Conservation (phyloP, 768 basidiomycete species). For the Boletales sp. region DNA sequence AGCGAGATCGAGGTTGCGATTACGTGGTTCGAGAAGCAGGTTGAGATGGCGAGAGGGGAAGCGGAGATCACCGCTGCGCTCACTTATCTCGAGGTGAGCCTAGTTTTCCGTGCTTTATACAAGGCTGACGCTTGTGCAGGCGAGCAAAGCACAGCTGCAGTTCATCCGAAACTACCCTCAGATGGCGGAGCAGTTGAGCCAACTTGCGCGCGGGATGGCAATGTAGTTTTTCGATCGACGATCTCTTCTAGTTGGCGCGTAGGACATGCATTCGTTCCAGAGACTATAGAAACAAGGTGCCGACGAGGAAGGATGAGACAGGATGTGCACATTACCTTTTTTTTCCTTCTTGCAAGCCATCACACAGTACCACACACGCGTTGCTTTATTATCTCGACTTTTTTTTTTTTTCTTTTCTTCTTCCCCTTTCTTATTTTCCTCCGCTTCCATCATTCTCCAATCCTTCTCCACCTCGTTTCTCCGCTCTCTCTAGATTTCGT, state of each 20-base stretch:
- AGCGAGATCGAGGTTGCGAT: constrained; percentile 84
- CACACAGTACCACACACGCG: not conserved
- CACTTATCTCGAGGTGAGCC: constrained; percentile 73
- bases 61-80: constrained; percentile 77
- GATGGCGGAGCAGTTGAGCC: constrained; percentile 66
- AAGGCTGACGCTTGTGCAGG: constrained; percentile 41
- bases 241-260: constrained; percentile 9
- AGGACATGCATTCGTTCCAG: constrained; percentile 1
- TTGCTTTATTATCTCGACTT: constrained; percentile 4
- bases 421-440: not conserved
- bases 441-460: not conserved
- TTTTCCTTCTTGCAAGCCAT: constrained; percentile 2
- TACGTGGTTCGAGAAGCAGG: constrained; percentile 80
- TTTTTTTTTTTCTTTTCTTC: not conserved
- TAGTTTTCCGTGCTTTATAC: not conserved
- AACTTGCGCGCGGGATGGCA: constrained; percentile 40
- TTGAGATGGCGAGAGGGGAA: constrained; percentile 85
- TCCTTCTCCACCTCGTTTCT: too few relatives aligned
- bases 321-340: not conserved
- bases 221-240: constrained; percentile 17
- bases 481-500: not conserved
- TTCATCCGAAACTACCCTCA: constrained; percentile 83
- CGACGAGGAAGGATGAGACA: constrained; percentile 3
- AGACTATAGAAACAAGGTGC: constrained; percentile 13
- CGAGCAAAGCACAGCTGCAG: constrained; percentile 76